Evolutionary conservation across 2,329 filamentous ascomycete species (phyloP), one percentile per base, ranked within the genome.

Genomic region (Neofusicoccum cordaticola): DNA sequence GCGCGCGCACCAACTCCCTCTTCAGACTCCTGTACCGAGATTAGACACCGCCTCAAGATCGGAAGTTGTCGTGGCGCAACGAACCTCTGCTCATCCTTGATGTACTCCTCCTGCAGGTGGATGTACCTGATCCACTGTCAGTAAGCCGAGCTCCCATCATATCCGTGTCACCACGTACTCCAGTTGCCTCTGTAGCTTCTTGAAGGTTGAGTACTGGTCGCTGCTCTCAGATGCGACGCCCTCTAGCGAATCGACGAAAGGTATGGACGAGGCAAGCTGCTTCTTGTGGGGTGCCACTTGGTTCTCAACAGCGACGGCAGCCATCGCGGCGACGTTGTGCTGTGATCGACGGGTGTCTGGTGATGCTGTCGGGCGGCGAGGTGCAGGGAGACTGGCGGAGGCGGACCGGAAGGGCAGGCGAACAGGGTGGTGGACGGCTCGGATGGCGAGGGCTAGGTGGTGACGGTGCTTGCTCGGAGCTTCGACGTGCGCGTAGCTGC

Each of bases 41-140:
- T 62, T 45, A 56, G 63, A 68, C 39, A 67, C 64, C 5, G 17
- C 15, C 5, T 22, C 0, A 4, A 48, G 9, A 42, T 27, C 12
- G 6, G 7, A 7, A 22, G 6, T 13, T 7, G 7, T n/a, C 1
- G 6, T 17, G 37, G 47, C 8, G 9, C 15, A 44, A 66, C 76
- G 63, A 80, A 91, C 90, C 92, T 89, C 83, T 99, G 95, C 84
- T 99, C 95, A 87, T 99, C 95, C 83, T 99, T 99, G 88, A 99
- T 99, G 81, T 99, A 99, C 79, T 99, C 95, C 81, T 99, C 95
- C 82, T 99, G 95, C 72, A 99, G 86, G 80, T 97, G 92, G 77
- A 98, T 97, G 79, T 96, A 92, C 78, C 90, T 92, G 71, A 22
- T 19, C 17, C 31, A n/a, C 41, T 8, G 19, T 60, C 69, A 60